Evolutionary conservation across 768 basidiomycete species (phyloP), one percentile per base, ranked within the genome.

Genomic region (Lactifluus subvellereus): DNA sequence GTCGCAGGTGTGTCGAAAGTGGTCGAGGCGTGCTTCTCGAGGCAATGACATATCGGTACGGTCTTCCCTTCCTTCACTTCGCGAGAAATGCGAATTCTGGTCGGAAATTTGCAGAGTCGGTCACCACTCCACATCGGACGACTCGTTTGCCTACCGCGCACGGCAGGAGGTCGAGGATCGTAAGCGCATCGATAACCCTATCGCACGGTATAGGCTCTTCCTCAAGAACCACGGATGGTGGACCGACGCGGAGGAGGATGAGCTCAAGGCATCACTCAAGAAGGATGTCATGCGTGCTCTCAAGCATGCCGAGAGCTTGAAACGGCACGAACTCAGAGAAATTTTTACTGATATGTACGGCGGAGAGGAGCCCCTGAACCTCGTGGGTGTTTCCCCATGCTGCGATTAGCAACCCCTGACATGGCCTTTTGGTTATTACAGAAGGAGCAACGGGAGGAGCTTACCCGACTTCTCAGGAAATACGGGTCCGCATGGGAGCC

Each of bases 101-200:
- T 59, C 16, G 45, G 47, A 54, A 40, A 61, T 47, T 18, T 43
- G 52, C 71, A 89, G 89, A 32, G 87, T 97, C 13, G 89, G 94
- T n/a, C 94, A 98, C 71, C 93, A 95, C 72, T 93, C 91, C 18
- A 95, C 91, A 0, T 96, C 94, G 10, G 95, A 98, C 69, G 94
- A 98, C 73, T 95, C 93, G 5, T 95, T 91, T 69, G 94, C 94
- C 22, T 98, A 98, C 73, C 85, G 94, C 45, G 81, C 90, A 1
- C 83, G 90, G 20, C 83, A 91, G 60, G 95, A 96, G 70, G 95
- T 97, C 35, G 91, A 96, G 74, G 88, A 94, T 68, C 84, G 89
- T 70, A 94, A 92, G 76, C 86, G 90, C 37, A 85, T 97, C 60
- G 91, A 96, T 65, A 94, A 95, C 71, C 94, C 94, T 2, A 84